A percentile compares a stretch with the other conserved stretches of the same genome.
Evolutionary conservation across 225 moss, liverwort and hornwort genomes (phyloP).

Genomic region (Straminergon stramineum): DNA sequence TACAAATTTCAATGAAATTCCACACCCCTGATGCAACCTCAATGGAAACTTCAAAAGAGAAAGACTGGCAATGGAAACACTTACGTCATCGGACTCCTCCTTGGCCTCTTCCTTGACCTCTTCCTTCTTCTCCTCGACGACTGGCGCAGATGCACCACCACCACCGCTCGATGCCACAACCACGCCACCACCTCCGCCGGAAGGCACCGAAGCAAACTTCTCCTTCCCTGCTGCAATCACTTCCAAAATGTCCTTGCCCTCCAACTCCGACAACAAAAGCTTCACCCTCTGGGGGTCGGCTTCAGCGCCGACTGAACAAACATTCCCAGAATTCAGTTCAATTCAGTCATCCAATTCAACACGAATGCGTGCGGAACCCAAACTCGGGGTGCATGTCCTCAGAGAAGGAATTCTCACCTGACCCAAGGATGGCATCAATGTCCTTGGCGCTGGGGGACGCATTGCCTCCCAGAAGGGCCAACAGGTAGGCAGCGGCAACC

Average conservation of each 20-base stretch:
- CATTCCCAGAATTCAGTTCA: neutral
- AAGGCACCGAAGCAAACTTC: slow-evolving; percentile 75
- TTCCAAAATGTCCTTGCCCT: slow-evolving; percentile 75
- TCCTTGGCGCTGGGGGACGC: slow-evolving; percentile 56
- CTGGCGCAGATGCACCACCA: slow-evolving; percentile 22
- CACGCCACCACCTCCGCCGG: slow-evolving; percentile 53
- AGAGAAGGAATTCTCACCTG: slow-evolving; percentile 8
- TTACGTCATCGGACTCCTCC: slow-evolving; percentile 82
- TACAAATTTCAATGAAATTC: neutral
- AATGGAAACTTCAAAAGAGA: neutral
- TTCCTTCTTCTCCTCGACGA: slow-evolving; percentile 25
- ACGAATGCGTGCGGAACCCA: neutral
- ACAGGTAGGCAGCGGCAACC: slow-evolving; percentile 72
- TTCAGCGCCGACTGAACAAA: slow-evolving; percentile 57
- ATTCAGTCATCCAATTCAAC: neutral
- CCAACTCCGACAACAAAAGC: slow-evolving; percentile 45
- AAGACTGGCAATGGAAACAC: neutral
- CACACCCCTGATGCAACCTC: neutral
- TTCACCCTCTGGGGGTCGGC: slow-evolving; percentile 49
- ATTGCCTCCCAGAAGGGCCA: slow-evolving; percentile 79
- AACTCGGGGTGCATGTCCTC: neutral
- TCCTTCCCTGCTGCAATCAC: slow-evolving; percentile 76
- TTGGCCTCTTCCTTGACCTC: slow-evolving; percentile 46
- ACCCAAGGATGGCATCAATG: slow-evolving; percentile 49
- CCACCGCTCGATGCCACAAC: slow-evolving; percentile 23